phyloP scores from a whole-genome alignment of 2,329 filamentous ascomycete species.

The Venturiaceae sp. region DNA sequence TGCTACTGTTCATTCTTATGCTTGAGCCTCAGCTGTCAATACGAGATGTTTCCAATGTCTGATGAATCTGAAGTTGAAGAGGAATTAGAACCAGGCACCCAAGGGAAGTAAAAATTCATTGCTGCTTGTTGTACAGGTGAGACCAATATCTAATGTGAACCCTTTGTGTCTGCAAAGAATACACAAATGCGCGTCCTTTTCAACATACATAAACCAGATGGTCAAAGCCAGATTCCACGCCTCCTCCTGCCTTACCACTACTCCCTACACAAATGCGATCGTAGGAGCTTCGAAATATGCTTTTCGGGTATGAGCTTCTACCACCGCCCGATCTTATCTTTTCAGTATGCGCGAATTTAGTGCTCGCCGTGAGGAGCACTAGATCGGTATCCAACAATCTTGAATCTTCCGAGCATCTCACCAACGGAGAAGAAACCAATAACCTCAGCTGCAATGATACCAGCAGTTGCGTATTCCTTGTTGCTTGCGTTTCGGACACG shows the following conservation, averaged over 20 bases:
- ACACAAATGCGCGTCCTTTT: background rate
- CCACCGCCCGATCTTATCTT: background rate
- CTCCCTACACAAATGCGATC: too few species aligned
- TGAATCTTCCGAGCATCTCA: slow-evolving; percentile 92
- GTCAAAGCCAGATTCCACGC: background rate
- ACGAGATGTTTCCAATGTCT: too few species aligned
- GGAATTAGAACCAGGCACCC: too few species aligned
- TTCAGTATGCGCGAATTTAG: background rate
- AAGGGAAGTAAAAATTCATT: background rate
- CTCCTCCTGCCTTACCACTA: background rate
- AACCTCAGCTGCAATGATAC: slow-evolving; percentile 74
- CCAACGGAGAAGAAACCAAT: slow-evolving; percentile 97
- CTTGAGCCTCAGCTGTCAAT: too few species aligned
- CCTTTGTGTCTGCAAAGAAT: background rate
- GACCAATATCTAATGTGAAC: background rate
- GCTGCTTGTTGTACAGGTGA: background rate
- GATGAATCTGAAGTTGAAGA: too few species aligned
- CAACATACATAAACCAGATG: slow-evolving; percentile 2
- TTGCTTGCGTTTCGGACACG: slow-evolving; percentile 60
- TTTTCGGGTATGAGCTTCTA: background rate
- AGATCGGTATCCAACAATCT: slow-evolving; percentile 78
- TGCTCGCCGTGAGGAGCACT: background rate
- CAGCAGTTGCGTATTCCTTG: slow-evolving; percentile 60
- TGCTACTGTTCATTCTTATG: too few species aligned
- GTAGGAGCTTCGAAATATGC: background rate